Percentiles rank a stretch among this genome's conserved stretches.
Evolutionary conservation across 2,329 filamentous ascomycete species (phyloP).

Genomic region (Chaetomiaceae sp.): DNA sequence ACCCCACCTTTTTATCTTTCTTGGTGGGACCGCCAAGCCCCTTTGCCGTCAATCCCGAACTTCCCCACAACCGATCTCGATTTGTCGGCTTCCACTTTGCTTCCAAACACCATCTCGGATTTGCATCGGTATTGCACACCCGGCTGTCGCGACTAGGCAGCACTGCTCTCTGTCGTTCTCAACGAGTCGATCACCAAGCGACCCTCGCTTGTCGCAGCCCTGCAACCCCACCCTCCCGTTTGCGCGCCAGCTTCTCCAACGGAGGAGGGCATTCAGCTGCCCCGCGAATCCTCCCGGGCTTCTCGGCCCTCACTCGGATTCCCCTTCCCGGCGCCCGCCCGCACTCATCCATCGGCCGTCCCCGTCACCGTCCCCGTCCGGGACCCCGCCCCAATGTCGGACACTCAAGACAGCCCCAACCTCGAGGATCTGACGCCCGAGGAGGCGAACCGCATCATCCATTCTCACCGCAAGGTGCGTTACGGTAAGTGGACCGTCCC

Average conservation of each 20-base stretch:
- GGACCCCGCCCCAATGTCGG: conserved; percentile 35
- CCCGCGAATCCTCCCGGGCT: background rate
- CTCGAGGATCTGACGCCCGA: conserved; percentile 59
- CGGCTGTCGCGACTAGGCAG: background rate
- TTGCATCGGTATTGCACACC: conserved; percentile 28
- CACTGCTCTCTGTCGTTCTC: background rate
- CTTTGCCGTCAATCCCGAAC: conserved; percentile 17
- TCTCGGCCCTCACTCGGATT: conserved; percentile 11
- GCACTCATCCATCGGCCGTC: background rate
- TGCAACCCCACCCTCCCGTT: background rate
- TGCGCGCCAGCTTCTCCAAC: background rate
- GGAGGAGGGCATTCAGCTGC: background rate
- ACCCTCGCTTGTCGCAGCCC: background rate
- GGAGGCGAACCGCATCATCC: conserved; percentile 64
- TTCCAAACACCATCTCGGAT: conserved; percentile 22
- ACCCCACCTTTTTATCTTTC: background rate
- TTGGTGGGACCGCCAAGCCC: background rate
- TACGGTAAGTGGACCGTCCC: conserved; percentile 50
- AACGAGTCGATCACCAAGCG: background rate
- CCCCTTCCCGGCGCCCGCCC: background rate
- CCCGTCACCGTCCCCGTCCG: background rate
- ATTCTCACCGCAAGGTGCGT: conserved; percentile 64
- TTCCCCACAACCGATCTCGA: conserved; percentile 5
- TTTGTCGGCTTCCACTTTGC: conserved; percentile 24
- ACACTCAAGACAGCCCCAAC: conserved; percentile 41